Evolutionary conservation across 2,329 filamentous ascomycete genomes (phyloP), one percentile per base, ranked within the genome.

Genomic region (Microdochium nivale): DNA sequence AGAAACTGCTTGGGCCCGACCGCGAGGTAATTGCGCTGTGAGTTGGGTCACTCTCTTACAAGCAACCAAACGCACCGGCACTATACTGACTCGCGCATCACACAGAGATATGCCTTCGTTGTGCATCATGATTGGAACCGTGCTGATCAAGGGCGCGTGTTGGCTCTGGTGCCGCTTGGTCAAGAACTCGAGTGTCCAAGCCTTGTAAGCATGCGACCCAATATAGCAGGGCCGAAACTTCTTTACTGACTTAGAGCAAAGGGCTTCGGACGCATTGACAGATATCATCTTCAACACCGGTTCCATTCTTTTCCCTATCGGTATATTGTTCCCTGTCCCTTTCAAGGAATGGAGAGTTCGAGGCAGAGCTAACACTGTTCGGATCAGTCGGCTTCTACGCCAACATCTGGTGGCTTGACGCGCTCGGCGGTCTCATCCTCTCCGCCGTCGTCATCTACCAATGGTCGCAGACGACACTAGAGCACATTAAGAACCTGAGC

Each of bases 281-380:
- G 88, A 95, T 62, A 87, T 96, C 25, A 83, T 95, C 30, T 96
- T 96, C 78, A 96, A 96, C 69, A 82, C 81, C 1, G 92, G 94
- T 61, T 90, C 87, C 56, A 94, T 95, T 62, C 77, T 94, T 24
- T 95, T 95, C 63, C 90, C 90, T 1, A 80, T 95, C 9, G 61
- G 78, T 81, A 67, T 56, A 73, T 67, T 7, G 5, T 19, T 24
- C 27, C 23, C 25, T 25, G 25, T 25, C 1, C 16, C 47, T 30
- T 11, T 5, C 27, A 5, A 30, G 27, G 5, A 30, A 30, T 30
- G 5, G 11, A 5, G 11, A 30, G 27, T 5, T 11, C n/a, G 8
- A 33, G 19, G 35, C 21, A 44, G n/a, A 44, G 40, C 49, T 32
- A 19, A n/a, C 27, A 16, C 32, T 5, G 13, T 3, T 24, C 11